Evolutionary conservation across 2,329 filamentous ascomycete genomes (phyloP).

Genomic region (Elsinoe ampelina): DNA sequence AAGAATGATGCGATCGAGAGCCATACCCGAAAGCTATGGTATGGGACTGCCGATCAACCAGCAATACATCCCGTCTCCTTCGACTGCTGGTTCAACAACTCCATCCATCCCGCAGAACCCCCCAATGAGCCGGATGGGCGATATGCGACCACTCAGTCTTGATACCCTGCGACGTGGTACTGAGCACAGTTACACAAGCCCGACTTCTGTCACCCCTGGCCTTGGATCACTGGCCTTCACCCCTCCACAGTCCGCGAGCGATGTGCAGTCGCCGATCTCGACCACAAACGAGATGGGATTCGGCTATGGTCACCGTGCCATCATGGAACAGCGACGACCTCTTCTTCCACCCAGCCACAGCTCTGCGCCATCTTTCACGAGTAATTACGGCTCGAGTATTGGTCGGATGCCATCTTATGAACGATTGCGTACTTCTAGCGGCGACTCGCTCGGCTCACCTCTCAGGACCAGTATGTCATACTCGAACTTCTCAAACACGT

Average conservation of each 20-base stretch:
- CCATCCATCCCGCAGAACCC: background rate
- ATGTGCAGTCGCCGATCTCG: conserved; percentile 37
- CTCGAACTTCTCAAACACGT: conserved; percentile 17
- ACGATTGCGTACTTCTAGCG: conserved; percentile 31
- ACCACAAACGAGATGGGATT: conserved; percentile 32
- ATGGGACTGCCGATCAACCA: conserved; percentile 38
- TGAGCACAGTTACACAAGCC: conserved; percentile 51
- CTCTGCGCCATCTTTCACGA: conserved; percentile 1
- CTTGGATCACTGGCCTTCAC: conserved; percentile 60
- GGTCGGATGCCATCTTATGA: conserved; percentile 35
- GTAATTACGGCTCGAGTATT: background rate
- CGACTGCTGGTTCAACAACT: background rate
- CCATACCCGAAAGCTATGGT: conserved; percentile 51
- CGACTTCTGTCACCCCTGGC: conserved; percentile 56
- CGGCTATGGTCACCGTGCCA: conserved; percentile 24
- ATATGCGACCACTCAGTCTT: conserved; percentile 59
- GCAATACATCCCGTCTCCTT: background rate
- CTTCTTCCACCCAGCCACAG: conserved; percentile 14
- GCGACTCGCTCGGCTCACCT: conserved; percentile 36
- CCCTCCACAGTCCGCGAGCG: conserved; percentile 42
- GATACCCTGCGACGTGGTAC: conserved; percentile 58
- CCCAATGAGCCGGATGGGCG: conserved; percentile 32
- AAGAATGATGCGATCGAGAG: conserved; percentile 51
- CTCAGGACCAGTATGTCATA: conserved; percentile 40
- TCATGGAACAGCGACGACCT: conserved; percentile 14